Base-by-base conservation (phyloP, 2,329 filamentous ascomycete genomes). In the Colletotrichum spinosum region DNA sequence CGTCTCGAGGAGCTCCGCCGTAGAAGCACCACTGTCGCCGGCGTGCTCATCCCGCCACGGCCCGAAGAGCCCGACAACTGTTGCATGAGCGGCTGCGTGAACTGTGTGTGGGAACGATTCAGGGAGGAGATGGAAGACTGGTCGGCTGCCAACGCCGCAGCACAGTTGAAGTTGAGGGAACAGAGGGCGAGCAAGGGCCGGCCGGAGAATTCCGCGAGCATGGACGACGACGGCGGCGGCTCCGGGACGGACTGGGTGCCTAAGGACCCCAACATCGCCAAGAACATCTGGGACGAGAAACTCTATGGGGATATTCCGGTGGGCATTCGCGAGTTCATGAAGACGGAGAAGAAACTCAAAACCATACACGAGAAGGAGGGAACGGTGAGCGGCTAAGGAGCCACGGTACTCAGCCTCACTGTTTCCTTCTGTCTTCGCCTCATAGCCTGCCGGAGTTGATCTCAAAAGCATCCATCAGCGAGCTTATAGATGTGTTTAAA, bases 1-100 rank as follows among this genome's bases (percentile, higher is more conserved):
- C 85, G 88, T 45, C 78, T 88, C 6, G 84, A 83, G 3, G 83
- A 87, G 49, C 84, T 88, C 41, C 80, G 87, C 11, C 80, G 84
- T 12, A 83, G 86, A 67, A 88, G 88, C 54, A 86, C 82, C 8
- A 82, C 88, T 66, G 83, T 97, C 60, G 94, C 92, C 1, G 95
- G 94, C 4, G 86, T 98, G 1, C 79, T 88, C 15, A 91, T 98
- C 5, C 96, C 96, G 2, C 94, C 94, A 0, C 87, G 87, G 52
- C 96, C 96, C 1, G 85, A 88, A 52, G 95, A 99, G 78, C 96
- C 96, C 4, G 96, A 98, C 73, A 97, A 99, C 75, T 99, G 96
- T 84, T 99, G 96, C 79, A 99, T 99, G 96, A 96, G 92, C 74
- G 96, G 96, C 3, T 99, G 96, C 76, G 95, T 97, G 53, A 94